A percentile compares a stretch with the other conserved stretches of the same genome.
These are phyloP conservation scores for Diaporthe sp. DNA, from an alignment of 2,329 filamentous ascomycete species.

Conservation along the genomic window DNA sequence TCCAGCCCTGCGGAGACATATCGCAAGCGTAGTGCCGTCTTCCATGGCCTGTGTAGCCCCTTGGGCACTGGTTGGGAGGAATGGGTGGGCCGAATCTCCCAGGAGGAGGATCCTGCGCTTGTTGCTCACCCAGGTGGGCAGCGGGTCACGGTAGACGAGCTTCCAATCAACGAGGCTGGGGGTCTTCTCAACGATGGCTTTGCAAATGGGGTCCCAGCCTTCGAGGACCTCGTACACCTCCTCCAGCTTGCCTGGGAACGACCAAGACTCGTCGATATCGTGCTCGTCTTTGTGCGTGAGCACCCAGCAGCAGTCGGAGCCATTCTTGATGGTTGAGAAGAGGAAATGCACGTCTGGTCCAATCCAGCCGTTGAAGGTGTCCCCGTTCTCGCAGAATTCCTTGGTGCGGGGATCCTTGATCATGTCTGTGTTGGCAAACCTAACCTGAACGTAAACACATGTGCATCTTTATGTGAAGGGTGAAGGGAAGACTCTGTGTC, in stretches of 20 bases:
- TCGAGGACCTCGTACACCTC: constrained; percentile 66
- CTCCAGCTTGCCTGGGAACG: constrained; percentile 64
- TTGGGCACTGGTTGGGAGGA: constrained; percentile 63
- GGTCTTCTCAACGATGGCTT: constrained; percentile 63
- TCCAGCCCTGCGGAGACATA: constrained; percentile 57
- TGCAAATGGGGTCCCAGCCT: constrained; percentile 65
- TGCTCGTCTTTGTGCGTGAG: constrained; percentile 68
- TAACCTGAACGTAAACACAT: not conserved
- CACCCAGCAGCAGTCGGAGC: constrained; percentile 71
- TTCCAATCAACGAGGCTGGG: constrained; percentile 64
- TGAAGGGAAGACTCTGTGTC: not conserved
- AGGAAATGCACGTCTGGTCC: constrained; percentile 70
- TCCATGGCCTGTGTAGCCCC: constrained; percentile 66
- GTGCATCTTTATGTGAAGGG: not conserved
- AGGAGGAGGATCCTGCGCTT: constrained; percentile 60
- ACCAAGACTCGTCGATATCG: constrained; percentile 70
- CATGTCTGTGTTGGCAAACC: constrained; percentile 65
- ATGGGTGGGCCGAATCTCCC: constrained; percentile 65
- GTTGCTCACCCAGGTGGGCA: constrained; percentile 64
- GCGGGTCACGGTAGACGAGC: constrained; percentile 63
- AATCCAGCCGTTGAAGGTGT: constrained; percentile 72
- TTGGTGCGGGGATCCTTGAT: constrained; percentile 65
- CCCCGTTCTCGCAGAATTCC: constrained; percentile 68
- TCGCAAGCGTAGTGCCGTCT: constrained; percentile 62
- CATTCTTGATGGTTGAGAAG: constrained; percentile 69